Percentiles rank a stretch among this genome's conserved stretches.
Evolutionary conservation across 225 moss, liverwort and hornwort species (phyloP).

Genomic region (Neckera pumila): DNA sequence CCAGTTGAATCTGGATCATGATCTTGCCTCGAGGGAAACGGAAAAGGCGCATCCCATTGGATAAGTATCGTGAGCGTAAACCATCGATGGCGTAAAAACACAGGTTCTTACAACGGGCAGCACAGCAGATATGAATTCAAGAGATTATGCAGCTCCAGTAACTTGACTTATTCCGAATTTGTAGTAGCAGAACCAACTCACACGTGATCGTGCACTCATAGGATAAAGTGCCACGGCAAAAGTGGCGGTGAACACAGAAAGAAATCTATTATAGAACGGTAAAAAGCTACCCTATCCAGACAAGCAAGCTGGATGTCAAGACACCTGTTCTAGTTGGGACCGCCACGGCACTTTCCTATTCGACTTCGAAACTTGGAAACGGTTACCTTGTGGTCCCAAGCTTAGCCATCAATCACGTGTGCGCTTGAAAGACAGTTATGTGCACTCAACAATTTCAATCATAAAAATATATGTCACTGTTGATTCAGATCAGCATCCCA

Average conservation of each 20-base stretch:
- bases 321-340: conserved; percentile 6
- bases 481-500: not conserved
- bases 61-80: not conserved
- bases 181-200: not conserved
- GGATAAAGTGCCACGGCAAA: not conserved
- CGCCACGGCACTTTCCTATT: not conserved
- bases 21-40: not conserved
- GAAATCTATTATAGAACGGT: not conserved
- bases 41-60: not conserved
- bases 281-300: not conserved
- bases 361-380: not conserved
- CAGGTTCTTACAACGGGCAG: not conserved
- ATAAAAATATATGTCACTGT: not conserved
- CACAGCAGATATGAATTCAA: not conserved
- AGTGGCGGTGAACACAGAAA: conserved; percentile 21
- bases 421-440: not conserved
- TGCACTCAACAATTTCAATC: not conserved
- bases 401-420: not conserved
- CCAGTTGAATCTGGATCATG: not conserved
- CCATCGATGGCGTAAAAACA: not conserved
- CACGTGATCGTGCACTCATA: not conserved
- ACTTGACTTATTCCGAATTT: not conserved
- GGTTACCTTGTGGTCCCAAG: conserved; percentile 9
- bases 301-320: not conserved
- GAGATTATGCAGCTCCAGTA: not conserved